Conservation (phyloP, 2,329 filamentous ascomycete genomes). For the Diaporthe sp. region DNA sequence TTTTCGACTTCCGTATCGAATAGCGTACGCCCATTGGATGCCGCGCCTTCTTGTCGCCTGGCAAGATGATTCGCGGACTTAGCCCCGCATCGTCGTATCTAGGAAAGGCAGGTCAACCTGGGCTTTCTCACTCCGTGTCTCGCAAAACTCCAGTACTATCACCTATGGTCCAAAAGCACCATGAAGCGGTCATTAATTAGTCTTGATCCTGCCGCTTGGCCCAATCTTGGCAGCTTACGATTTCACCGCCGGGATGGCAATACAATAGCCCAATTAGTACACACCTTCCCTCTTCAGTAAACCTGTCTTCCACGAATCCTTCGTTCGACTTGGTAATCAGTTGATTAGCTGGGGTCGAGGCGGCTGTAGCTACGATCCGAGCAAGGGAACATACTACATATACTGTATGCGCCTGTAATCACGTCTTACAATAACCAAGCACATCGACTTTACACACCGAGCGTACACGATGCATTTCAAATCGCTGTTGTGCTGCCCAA, state of each 20-base stretch:
- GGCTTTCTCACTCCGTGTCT: not conserved
- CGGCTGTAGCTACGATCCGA: not conserved
- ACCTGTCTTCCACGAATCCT: not conserved
- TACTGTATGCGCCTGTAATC: not conserved
- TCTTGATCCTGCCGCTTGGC: not conserved
- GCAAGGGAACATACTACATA: not conserved
- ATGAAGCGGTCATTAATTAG: not conserved
- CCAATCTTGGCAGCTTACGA: not conserved
- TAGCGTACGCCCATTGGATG: not conserved
- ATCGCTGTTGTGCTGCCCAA: not conserved
- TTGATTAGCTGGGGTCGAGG: not conserved
- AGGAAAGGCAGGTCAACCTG: not conserved
- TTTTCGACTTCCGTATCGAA: not conserved
- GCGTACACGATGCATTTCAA: not conserved
- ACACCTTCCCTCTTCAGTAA: constrained; percentile 1
- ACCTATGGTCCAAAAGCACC: not conserved
- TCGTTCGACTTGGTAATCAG: not conserved
- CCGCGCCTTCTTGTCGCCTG: too few relatives aligned
- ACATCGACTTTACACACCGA: not conserved
- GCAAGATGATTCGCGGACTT: not conserved
- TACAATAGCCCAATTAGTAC: not conserved
- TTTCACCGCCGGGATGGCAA: not conserved
- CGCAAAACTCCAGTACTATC: not conserved
- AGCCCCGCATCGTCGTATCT: not conserved
- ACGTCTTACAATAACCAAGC: not conserved